phyloP scores from a whole-genome alignment of 1,284 basidiomycete species.

The Ustilago curta region DNA sequence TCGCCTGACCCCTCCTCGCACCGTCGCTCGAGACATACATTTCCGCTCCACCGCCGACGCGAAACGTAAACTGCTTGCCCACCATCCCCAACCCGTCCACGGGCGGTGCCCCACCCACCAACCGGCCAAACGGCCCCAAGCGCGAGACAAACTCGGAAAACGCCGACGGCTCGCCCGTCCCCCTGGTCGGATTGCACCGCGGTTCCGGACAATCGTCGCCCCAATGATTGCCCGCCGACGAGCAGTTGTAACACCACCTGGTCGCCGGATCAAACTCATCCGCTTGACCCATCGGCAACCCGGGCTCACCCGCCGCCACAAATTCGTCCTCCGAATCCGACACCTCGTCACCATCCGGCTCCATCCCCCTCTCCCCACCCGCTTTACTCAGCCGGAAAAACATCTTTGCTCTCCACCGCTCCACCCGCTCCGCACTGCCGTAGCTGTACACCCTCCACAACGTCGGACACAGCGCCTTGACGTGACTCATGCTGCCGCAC shows the following conservation, averaged over 20 bases:
- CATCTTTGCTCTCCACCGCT: conserved; percentile 29
- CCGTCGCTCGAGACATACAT: conserved; percentile 42
- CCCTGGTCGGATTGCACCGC: conserved; percentile 73
- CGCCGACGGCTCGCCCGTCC: conserved; percentile 76
- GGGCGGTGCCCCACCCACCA: conserved; percentile 34
- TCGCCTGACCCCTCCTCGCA: conserved; percentile 7
- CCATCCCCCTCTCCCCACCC: conserved; percentile 20
- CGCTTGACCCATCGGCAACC: conserved; percentile 12
- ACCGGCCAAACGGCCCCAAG: conserved; percentile 80
- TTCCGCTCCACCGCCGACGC: conserved; percentile 35
- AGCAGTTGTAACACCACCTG: conserved; percentile 91
- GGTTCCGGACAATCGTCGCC: conserved; percentile 84
- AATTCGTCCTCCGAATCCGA: conserved; percentile 40
- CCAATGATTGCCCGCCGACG: conserved; percentile 78
- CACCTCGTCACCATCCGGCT: conserved; percentile 32
- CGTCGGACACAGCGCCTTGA: conserved; percentile 83
- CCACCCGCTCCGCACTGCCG: conserved; percentile 74
- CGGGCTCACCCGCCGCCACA: conserved; percentile 18
- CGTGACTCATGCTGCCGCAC: conserved; percentile 80
- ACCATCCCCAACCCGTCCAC: conserved; percentile 32
- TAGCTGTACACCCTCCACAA: conserved; percentile 89
- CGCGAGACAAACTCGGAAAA: conserved; percentile 79
- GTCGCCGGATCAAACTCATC: conserved; percentile 69
- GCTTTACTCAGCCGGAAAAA: conserved; percentile 25
- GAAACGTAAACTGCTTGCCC: conserved; percentile 48